phyloP scores from a whole-genome alignment of 2,329 filamentous ascomycete genomes.

The Paecilomyces formosus region DNA sequence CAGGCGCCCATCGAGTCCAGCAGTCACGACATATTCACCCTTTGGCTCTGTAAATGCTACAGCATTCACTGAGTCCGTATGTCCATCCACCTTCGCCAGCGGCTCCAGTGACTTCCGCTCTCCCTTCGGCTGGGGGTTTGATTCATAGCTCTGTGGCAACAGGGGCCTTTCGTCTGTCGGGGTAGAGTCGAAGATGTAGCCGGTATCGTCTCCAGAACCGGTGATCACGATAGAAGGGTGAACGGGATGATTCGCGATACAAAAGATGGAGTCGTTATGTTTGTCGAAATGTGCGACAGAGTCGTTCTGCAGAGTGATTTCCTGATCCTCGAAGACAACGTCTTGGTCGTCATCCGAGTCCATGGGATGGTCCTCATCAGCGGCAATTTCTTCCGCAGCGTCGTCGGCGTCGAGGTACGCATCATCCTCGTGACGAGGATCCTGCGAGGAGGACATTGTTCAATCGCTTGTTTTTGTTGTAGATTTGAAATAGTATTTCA shows the following conservation, averaged over 20 bases:
- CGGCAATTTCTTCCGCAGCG: conserved; percentile 66
- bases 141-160: conserved; percentile 68
- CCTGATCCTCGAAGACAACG: conserved; percentile 47
- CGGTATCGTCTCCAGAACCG: conserved; percentile 77
- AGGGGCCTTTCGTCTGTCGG: conserved; percentile 55
- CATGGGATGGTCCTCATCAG: conserved; percentile 66
- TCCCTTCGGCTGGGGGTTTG: conserved; percentile 52
- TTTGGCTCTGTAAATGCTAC: conserved; percentile 74
- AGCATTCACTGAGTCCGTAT: conserved; percentile 84
- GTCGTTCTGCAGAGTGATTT: conserved; percentile 82
- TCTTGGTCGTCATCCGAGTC: conserved; percentile 55
- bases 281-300: conserved; percentile 85
- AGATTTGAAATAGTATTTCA: neutral
- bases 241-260: conserved; percentile 85
- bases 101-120: conserved; percentile 55
- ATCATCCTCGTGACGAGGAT: conserved; percentile 49
- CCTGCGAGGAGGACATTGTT: conserved; percentile 27
- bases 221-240: conserved; percentile 74
- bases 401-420: conserved; percentile 72
- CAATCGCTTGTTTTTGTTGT: neutral
- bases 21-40: conserved; percentile 80
- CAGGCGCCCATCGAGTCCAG: conserved; percentile 77
- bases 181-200: conserved; percentile 76
- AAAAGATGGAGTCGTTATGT: conserved; percentile 87
- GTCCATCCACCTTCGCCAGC: conserved; percentile 73